phyloP scores from a whole-genome alignment of 352 stramenopile species.

The Phytophthora pluvialis region DNA sequence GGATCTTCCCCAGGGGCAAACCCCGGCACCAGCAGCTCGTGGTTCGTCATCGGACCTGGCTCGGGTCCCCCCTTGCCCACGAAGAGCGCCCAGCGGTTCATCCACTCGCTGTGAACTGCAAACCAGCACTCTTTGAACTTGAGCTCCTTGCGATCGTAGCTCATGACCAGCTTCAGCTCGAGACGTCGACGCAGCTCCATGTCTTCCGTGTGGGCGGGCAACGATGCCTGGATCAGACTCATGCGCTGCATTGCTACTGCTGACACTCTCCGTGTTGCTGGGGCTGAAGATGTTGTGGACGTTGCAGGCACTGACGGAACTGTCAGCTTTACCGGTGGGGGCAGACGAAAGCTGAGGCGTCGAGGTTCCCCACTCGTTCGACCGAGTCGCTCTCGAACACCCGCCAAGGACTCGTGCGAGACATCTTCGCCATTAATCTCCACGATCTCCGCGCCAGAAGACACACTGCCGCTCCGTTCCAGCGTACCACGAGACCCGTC shows the following conservation, averaged over 20 bases:
- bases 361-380: slow-evolving; percentile 39
- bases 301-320: not conserved
- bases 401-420: slow-evolving; percentile 41
- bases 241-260: slow-evolving; percentile 19
- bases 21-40: slow-evolving; percentile 51
- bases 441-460: slow-evolving; percentile 54
- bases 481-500: slow-evolving; percentile 56
- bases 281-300: not conserved
- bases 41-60: slow-evolving; percentile 67
- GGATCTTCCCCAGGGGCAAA: slow-evolving; percentile 17
- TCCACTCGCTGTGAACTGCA: slow-evolving; percentile 64
- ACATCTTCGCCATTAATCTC: slow-evolving; percentile 74
- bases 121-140: slow-evolving; percentile 81
- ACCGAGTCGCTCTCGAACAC: slow-evolving; percentile 52
- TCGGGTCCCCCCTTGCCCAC: slow-evolving; percentile 48
- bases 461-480: slow-evolving; percentile 50
- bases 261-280: slow-evolving; percentile 26
- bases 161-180: slow-evolving; percentile 64
- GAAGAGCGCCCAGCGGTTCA: slow-evolving; percentile 67
- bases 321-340: slow-evolving; percentile 20
- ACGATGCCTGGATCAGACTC: slow-evolving; percentile 24
- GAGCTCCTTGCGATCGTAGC: slow-evolving; percentile 57
- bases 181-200: slow-evolving; percentile 55
- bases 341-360: slow-evolving; percentile 54
- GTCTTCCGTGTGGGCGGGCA: slow-evolving; percentile 55